phyloP scores from a whole-genome alignment of 306 rosid genomes.

The Astragalus glycyphyllos region DNA sequence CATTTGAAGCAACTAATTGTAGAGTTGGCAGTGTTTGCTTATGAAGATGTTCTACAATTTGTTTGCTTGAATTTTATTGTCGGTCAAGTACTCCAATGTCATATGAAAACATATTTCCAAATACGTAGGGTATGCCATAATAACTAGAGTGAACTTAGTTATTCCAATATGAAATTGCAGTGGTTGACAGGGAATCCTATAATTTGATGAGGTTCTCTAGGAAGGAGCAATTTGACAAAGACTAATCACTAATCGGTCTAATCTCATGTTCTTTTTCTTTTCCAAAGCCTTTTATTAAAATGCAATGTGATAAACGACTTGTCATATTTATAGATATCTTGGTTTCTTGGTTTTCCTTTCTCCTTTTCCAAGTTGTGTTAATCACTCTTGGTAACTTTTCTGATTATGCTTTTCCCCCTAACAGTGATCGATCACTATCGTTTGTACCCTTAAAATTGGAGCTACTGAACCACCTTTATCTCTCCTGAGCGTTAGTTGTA shows the following conservation, averaged over 20 bases:
- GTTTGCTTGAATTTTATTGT: too few species aligned
- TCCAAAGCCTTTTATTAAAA: constrained; percentile 41
- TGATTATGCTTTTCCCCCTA: constrained; percentile 29
- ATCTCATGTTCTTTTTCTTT: constrained; percentile 45
- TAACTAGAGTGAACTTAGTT: too few species aligned
- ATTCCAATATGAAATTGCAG: constrained; percentile 28
- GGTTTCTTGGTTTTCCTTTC: not conserved
- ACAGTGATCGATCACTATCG: constrained; percentile 35
- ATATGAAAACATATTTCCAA: too few species aligned
- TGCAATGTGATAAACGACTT: constrained; percentile 19
- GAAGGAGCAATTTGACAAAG: constrained; percentile 48
- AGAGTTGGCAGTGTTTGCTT: too few species aligned
- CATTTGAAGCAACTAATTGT: too few species aligned
- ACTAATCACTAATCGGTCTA: constrained; percentile 35
- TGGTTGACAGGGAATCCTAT: constrained; percentile 9
- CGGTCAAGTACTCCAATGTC: too few species aligned
- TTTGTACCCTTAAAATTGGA: constrained; percentile 29
- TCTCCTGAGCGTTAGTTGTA: constrained; percentile 8
- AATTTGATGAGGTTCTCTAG: constrained; percentile 28
- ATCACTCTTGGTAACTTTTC: constrained; percentile 27
- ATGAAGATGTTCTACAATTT: too few species aligned
- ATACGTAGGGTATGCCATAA: too few species aligned
- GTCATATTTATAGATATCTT: constrained; percentile 34
- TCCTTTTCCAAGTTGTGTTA: constrained; percentile 10
- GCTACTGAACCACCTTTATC: not conserved